These are phyloP conservation scores for Macrophomina phaseolina DNA, from an alignment of 2,329 filamentous ascomycete species.

Conservation along the genomic window DNA sequence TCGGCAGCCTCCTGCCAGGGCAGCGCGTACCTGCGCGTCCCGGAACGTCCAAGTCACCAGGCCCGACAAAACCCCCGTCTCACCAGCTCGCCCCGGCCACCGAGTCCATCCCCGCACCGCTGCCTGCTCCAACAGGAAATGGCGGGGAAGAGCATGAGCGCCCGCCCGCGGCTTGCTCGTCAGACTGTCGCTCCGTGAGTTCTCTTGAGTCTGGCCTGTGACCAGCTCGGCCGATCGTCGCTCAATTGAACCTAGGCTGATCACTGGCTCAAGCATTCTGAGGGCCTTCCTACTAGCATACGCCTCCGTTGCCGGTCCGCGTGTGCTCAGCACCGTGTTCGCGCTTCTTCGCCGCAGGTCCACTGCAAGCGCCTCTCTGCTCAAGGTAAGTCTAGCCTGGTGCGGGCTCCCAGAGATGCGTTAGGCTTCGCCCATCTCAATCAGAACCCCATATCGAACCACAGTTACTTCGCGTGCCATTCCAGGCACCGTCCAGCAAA, in stretches of 20 bases:
- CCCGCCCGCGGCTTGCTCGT: constrained; percentile 3
- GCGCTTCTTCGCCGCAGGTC: constrained; percentile 23
- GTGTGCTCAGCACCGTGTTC: constrained; percentile 43
- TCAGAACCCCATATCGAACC: constrained; percentile 1
- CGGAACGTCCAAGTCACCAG: background rate
- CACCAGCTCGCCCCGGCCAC: constrained; percentile 1
- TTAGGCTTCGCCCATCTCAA: constrained; percentile 21
- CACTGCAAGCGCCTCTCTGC: constrained; percentile 1
- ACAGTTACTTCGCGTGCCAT: constrained; percentile 15
- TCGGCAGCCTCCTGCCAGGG: constrained; percentile 16
- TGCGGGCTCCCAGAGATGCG: background rate
- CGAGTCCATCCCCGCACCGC: constrained; percentile 17
- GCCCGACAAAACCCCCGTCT: background rate
- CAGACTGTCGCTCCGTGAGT: constrained; percentile 6
- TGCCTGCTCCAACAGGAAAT: constrained; percentile 13
- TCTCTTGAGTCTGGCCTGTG: background rate
- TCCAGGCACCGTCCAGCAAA: background rate
- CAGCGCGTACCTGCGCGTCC: constrained; percentile 16
- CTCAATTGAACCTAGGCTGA: background rate
- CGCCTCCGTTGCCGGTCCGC: constrained; percentile 54
- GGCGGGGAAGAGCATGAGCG: constrained; percentile 8
- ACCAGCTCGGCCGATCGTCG: background rate
- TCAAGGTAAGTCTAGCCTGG: constrained; percentile 24
- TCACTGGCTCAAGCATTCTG: constrained; percentile 18
- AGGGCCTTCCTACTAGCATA: constrained; percentile 36